Evolutionary conservation across 768 basidiomycete species (phyloP).

Genomic region (Boletellus ananas): DNA sequence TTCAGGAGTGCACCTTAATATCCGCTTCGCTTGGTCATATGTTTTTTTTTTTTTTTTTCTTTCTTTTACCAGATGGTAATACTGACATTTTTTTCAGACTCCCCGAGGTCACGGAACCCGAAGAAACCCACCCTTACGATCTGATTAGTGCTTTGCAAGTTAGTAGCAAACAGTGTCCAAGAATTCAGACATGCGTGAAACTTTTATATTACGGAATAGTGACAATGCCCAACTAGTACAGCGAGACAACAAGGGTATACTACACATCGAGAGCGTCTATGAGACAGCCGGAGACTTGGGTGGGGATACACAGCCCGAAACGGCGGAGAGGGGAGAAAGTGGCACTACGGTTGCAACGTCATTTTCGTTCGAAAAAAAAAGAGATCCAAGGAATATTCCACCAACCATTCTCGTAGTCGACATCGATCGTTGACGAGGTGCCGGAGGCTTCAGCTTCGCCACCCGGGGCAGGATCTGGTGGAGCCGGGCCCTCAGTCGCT

Average conservation of each 20-base stretch:
- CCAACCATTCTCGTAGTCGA: not conserved
- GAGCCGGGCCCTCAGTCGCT: not conserved
- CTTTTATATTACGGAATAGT: not conserved
- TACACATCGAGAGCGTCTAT: not conserved
- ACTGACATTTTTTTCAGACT: slow-evolving; percentile 21
- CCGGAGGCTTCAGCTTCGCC: not conserved
- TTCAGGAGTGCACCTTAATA: slow-evolving; percentile 35
- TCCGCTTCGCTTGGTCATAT: slow-evolving; percentile 34
- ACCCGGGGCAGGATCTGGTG: not conserved
- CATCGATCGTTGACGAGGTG: not conserved
- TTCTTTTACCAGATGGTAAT: slow-evolving; percentile 24
- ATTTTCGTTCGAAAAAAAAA: not conserved
- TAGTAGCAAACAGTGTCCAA: slow-evolving; percentile 21
- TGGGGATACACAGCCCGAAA: not conserved
- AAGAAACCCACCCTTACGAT: slow-evolving; percentile 22
- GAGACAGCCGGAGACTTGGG: not conserved
- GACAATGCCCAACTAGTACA: slow-evolving; percentile 4
- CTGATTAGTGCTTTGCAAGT: slow-evolving; percentile 30
- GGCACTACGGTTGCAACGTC: not conserved
- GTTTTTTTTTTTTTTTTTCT: slow-evolving; percentile 5
- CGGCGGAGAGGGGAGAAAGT: not conserved
- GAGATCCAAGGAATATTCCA: not conserved
- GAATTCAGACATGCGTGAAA: slow-evolving; percentile 11
- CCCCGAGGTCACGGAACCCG: slow-evolving; percentile 25
- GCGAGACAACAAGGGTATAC: not conserved